Evolutionary conservation across 257 asterid genomes (phyloP).

Genomic region (Solanum ossicruentum): DNA sequence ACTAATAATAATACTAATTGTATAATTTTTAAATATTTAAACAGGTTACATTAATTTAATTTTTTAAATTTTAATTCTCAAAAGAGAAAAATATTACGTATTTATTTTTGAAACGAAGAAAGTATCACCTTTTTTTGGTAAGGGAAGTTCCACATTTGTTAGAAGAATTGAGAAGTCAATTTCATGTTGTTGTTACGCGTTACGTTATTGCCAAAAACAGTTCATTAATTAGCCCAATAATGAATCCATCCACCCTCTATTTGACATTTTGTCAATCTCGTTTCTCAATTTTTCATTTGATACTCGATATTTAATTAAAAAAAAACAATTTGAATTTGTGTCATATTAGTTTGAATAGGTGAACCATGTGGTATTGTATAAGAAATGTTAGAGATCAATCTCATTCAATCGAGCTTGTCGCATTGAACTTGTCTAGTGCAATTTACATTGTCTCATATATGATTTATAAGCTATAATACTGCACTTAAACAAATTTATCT

Average conservation of each 20-base stretch:
- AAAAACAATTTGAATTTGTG: background rate
- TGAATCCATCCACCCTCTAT: background rate
- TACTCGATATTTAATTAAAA: background rate
- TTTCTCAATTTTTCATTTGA: background rate
- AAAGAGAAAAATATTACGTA: no score
- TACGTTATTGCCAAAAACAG: background rate
- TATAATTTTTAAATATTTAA: no score
- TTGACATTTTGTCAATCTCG: background rate
- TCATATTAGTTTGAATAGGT: no score
- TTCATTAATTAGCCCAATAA: background rate
- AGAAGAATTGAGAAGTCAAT: background rate
- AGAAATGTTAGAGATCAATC: background rate
- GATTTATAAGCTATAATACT: no score
- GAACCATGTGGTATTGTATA: accelerated
- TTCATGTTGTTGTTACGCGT: background rate
- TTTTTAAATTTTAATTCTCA: no score
- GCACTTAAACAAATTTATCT: no score
- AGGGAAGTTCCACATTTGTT: background rate
- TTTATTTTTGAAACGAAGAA: background rate
- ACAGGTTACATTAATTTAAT: no score
- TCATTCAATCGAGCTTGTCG: background rate
- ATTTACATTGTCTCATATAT: no score
- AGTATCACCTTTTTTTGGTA: no score
- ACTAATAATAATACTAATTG: no score
- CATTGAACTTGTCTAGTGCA: no score